Percentiles rank a stretch among this genome's conserved stretches.
phyloP scores from a whole-genome alignment of 305 asterid species.

The Stenogyne calaminthoides region DNA sequence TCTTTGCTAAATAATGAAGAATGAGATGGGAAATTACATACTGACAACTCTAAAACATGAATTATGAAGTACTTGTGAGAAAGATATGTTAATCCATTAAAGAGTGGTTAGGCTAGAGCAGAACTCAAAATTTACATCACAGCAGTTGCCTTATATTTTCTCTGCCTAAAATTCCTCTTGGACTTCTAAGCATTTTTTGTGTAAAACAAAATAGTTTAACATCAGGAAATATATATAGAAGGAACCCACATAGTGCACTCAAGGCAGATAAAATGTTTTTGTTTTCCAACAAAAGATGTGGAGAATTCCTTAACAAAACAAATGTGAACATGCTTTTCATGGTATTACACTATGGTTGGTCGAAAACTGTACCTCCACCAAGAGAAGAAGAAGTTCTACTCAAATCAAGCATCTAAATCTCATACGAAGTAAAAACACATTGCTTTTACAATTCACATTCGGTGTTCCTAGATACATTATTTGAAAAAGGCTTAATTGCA shows the following conservation, averaged over 20 bases:
- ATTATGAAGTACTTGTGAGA: background rate
- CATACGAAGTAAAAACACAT: conserved; percentile 19
- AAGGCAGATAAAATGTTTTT: conserved; percentile 4
- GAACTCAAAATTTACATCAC: conserved; percentile 10
- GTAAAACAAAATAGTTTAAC: background rate
- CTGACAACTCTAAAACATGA: background rate
- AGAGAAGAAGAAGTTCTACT: background rate
- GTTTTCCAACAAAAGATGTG: conserved; percentile 6
- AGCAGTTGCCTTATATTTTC: background rate
- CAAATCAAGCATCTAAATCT: conserved; percentile 22
- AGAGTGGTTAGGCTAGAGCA: conserved; percentile 5
- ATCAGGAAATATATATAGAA: background rate
- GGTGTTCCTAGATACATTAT: conserved; percentile 1
- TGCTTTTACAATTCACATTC: background rate
- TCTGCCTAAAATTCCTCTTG: background rate
- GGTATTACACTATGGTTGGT: background rate
- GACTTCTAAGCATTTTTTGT: background rate
- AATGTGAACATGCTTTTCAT: background rate
- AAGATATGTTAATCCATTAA: background rate
- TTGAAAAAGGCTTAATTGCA: background rate
- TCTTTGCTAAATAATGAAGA: background rate
- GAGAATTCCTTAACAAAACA: conserved; percentile 7
- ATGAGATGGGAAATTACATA: background rate
- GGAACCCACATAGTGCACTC: conserved; percentile 9
- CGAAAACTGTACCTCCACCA: background rate